Percentiles rank a stretch among this genome's conserved stretches.
phyloP scores from a whole-genome alignment of 1,284 basidiomycete species.

The Apiotrichum gamsii region DNA sequence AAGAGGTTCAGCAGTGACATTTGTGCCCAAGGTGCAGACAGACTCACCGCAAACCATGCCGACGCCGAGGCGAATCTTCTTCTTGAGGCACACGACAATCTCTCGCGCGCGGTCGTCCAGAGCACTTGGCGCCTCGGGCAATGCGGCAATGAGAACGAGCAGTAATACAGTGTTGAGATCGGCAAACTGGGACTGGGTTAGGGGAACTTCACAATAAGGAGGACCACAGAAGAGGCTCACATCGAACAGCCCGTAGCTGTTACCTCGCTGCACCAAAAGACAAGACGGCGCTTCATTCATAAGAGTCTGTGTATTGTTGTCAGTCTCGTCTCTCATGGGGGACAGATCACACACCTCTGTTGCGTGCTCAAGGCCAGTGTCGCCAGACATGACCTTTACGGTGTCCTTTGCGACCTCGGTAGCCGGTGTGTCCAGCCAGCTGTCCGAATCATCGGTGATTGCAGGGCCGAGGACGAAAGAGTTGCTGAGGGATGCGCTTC shows the following conservation, averaged over 20 bases:
- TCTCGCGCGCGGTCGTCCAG: constrained; percentile 20
- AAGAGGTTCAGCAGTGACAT: too few species aligned
- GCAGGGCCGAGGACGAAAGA: constrained; percentile 14
- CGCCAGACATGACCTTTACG: constrained; percentile 9
- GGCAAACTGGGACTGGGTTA: constrained; percentile 21
- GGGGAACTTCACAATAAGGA: too few species aligned
- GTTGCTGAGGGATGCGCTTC: constrained; percentile 8
- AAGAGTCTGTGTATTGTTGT: constrained; percentile 16
- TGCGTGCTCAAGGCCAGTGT: constrained; percentile 31
- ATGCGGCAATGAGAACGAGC: constrained; percentile 28
- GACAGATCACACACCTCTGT: constrained; percentile 24
- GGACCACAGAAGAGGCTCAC: constrained; percentile 18
- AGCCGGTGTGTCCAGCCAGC: constrained; percentile 25
- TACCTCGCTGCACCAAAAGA: constrained; percentile 22
- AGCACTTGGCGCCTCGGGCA: constrained; percentile 5
- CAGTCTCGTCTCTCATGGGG: neutral
- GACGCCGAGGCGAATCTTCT: constrained; percentile 21
- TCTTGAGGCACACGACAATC: constrained; percentile 15
- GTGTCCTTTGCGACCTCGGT: constrained; percentile 5
- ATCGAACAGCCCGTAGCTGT: constrained; percentile 31
- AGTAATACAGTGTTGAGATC: constrained; percentile 38
- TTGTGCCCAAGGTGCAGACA: too few species aligned
- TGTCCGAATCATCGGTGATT: constrained; percentile 13
- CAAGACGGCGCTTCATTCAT: constrained; percentile 18
- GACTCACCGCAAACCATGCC: constrained; percentile 29